Evolutionary conservation across 495 filamentous ascomycete genomes (phyloP).

Genomic region (Neurospora sp.): DNA sequence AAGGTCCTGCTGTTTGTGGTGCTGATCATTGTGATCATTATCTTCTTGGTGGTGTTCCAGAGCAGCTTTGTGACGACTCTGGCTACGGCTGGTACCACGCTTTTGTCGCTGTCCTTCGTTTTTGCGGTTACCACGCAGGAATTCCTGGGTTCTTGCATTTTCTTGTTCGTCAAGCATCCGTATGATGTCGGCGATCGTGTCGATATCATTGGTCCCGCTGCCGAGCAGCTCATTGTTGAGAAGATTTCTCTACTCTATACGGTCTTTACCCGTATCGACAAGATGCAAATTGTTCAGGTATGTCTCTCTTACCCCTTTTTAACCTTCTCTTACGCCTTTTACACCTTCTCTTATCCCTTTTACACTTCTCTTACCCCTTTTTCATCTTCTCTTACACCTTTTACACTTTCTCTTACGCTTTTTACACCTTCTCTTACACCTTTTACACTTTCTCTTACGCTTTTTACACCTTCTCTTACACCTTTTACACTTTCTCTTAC

Average conservation of each 20-base stretch:
- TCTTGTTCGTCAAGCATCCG: slow-evolving; percentile 94
- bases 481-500: no score
- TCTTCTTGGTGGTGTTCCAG: slow-evolving; percentile 85
- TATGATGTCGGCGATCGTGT: slow-evolving; percentile 89
- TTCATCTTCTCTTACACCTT: no score
- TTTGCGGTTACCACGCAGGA: slow-evolving; percentile 88
- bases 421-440: no score
- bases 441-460: no score
- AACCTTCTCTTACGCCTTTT: no score
- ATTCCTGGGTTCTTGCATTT: slow-evolving; percentile 91
- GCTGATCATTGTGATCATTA: slow-evolving; percentile 68
- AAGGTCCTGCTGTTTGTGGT: slow-evolving; percentile 70
- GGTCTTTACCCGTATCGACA: slow-evolving; percentile 77
- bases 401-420: no score
- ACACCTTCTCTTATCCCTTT: no score
- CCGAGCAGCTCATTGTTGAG: slow-evolving; percentile 70
- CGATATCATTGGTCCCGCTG: slow-evolving; percentile 54
- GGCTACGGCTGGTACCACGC: slow-evolving; percentile 86
- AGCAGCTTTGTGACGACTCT: slow-evolving; percentile 76
- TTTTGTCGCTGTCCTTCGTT: slow-evolving; percentile 89
- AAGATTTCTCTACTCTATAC: slow-evolving; percentile 91
- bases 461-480: no score
- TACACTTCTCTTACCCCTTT: no score
- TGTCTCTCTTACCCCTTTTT: background rate
- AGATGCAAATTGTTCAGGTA: slow-evolving; percentile 68